phyloP scores from a whole-genome alignment of 176 grass and related monocot species.

The Typha latifolia region DNA sequence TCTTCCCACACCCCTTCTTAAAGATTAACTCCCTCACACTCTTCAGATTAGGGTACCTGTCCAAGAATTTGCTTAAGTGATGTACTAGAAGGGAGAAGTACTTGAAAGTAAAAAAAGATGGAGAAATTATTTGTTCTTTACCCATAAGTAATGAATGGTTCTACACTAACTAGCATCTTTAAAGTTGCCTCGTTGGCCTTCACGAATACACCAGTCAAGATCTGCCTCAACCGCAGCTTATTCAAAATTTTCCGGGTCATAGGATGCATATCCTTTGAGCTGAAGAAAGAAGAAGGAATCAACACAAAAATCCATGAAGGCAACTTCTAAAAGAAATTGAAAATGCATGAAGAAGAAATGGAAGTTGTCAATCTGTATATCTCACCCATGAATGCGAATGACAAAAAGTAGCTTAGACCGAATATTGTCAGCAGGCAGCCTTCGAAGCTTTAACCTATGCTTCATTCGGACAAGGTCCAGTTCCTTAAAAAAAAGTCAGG shows the following conservation, averaged over 20 bases:
- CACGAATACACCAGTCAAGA: slow-evolving; percentile 72
- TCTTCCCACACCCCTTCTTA: slow-evolving; percentile 61
- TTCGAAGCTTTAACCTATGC: slow-evolving; percentile 57
- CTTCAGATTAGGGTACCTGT: slow-evolving; percentile 79
- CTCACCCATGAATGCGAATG: slow-evolving; percentile 78
- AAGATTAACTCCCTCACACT: slow-evolving; percentile 84
- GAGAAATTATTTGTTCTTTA: slow-evolving; percentile 28
- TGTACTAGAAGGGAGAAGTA: not conserved
- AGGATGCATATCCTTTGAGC: slow-evolving; percentile 61
- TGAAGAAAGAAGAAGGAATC: slow-evolving; percentile 25
- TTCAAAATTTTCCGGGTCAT: slow-evolving; percentile 52
- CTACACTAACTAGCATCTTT: slow-evolving; percentile 65
- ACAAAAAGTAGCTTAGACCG: slow-evolving; percentile 65
- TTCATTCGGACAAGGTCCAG: slow-evolving; percentile 60
- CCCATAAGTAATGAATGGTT: slow-evolving; percentile 75
- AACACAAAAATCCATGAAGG: not conserved
- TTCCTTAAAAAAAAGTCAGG: slow-evolving; percentile 24
- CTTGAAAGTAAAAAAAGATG: not conserved
- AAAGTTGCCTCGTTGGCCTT: slow-evolving; percentile 56
- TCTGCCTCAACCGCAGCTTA: slow-evolving; percentile 42
- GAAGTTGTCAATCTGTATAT: not conserved
- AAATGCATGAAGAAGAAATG: not conserved
- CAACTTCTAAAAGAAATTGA: not conserved
- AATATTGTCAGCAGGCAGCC: slow-evolving; percentile 24
- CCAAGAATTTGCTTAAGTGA: not conserved